Evolutionary conservation across 805 yeast species (phyloP).

Genomic region (Ogataea wickerhamii): DNA sequence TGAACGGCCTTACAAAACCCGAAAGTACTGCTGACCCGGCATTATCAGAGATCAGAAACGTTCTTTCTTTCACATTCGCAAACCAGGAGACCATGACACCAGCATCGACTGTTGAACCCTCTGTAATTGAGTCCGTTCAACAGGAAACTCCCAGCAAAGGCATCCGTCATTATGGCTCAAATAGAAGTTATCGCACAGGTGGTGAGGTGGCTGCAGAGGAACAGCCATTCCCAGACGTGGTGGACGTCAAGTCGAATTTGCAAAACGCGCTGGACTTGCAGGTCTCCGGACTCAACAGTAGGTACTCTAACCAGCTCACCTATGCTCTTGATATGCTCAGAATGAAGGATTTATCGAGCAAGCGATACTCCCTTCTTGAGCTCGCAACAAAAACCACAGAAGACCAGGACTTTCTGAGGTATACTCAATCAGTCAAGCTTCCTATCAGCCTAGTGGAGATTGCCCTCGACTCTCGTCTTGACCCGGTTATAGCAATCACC

Average conservation of each 20-base stretch:
- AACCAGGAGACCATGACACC: too few relatives aligned
- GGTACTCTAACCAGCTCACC: conserved; percentile 14
- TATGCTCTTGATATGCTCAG: conserved; percentile 13
- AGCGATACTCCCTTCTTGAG: conserved; percentile 25
- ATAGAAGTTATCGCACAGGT: conserved; percentile 26
- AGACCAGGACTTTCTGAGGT: conserved; percentile 18
- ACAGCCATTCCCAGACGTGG: conserved; percentile 1
- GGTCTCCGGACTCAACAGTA: conserved; percentile 31
- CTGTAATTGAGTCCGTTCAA: too few relatives aligned
- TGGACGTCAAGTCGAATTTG: conserved; percentile 12
- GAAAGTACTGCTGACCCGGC: too few relatives aligned
- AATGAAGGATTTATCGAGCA: conserved; percentile 10
- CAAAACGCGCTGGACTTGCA: conserved; percentile 29
- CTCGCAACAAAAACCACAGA: conserved; percentile 22
- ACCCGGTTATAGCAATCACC: conserved; percentile 5
- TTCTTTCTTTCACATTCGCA: too few relatives aligned
- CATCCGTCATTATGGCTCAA: conserved; percentile 27
- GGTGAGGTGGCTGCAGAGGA: conserved; percentile 12
- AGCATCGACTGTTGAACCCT: too few relatives aligned
- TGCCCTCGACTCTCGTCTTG: conserved; percentile 5
- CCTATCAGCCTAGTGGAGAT: conserved; percentile 7
- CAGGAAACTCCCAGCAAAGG: too few relatives aligned
- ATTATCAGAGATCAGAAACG: too few relatives aligned
- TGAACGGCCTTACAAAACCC: too few relatives aligned
- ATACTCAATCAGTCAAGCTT: conserved; percentile 14